These are phyloP conservation scores for Isabelozyma heimii DNA, from an alignment of 805 yeast species.

Conservation along the genomic window DNA sequence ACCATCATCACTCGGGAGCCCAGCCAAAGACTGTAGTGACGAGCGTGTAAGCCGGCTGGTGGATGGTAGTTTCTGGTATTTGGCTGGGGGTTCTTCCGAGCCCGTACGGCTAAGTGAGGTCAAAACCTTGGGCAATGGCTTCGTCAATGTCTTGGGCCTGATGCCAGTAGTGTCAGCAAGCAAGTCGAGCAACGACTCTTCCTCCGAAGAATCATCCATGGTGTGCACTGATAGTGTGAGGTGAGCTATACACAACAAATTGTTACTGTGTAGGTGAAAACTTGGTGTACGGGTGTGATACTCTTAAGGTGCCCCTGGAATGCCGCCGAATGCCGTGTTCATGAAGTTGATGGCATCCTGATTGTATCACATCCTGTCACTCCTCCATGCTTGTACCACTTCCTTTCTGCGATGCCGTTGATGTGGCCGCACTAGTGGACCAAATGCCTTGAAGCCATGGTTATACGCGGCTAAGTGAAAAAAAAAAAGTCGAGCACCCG, in stretches of 20 bases:
- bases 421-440: too few species aligned
- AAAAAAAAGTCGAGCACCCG: neutral
- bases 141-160: neutral
- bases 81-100: neutral
- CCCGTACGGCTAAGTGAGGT: neutral
- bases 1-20: conserved; percentile 8
- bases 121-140: too few species aligned
- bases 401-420: too few species aligned
- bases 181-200: neutral
- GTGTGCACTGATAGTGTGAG: too few species aligned
- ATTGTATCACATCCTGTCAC: too few species aligned
- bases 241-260: too few species aligned
- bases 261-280: too few species aligned
- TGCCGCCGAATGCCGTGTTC: too few species aligned
- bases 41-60: neutral
- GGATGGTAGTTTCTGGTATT: neutral
- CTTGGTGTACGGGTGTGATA: too few species aligned
- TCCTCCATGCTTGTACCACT: too few species aligned
- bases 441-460: neutral
- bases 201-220: neutral
- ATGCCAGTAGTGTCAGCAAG: neutral
- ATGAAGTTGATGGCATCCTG: too few species aligned
- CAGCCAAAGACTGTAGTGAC: neutral
- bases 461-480: neutral
- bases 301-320: too few species aligned